phyloP scores from a whole-genome alignment of 345 rosid species.

The Tarenaya hassleriana region DNA sequence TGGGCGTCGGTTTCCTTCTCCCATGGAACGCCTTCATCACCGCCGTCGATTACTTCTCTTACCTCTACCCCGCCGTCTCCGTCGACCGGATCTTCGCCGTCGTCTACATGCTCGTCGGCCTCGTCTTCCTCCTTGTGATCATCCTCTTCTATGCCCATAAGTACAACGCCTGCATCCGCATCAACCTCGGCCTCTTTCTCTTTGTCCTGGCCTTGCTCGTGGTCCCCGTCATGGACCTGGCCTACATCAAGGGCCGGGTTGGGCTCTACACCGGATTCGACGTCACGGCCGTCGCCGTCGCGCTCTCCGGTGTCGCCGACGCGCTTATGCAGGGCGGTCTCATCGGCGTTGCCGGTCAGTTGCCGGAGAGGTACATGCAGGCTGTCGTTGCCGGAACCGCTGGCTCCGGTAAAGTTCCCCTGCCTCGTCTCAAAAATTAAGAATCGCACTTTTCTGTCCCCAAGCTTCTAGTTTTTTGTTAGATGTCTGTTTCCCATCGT shows the following conservation, averaged over 20 bases:
- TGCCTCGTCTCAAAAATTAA: neutral
- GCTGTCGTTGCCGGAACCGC: conserved; percentile 94
- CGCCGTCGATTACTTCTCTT: conserved; percentile 93
- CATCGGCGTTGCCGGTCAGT: conserved; percentile 83
- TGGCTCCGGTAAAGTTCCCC: conserved; percentile 60
- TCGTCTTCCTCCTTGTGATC: conserved; percentile 46
- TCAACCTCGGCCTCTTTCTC: conserved; percentile 63
- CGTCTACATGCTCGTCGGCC: conserved; percentile 63
- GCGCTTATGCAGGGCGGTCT: conserved; percentile 90
- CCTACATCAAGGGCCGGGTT: conserved; percentile 65
- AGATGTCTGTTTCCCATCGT: neutral
- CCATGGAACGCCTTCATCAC: conserved; percentile 99
- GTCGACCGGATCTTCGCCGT: conserved; percentile 92
- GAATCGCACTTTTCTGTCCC: neutral
- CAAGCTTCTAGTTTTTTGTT: neutral
- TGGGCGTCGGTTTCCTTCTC: conserved; percentile 79
- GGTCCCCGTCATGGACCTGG: conserved; percentile 68
- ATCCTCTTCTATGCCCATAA: conserved; percentile 59
- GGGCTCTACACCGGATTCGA: conserved; percentile 67
- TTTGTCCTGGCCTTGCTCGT: conserved; percentile 55
- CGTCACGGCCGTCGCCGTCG: conserved; percentile 50
- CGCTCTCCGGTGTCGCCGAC: conserved; percentile 64
- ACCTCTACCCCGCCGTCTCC: conserved; percentile 76
- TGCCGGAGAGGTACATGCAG: conserved; percentile 93
- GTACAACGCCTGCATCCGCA: conserved; percentile 62